Evolutionary conservation across 805 yeast genomes (phyloP), one percentile per base, ranked within the genome.

Genomic region (Candida patagonica): DNA sequence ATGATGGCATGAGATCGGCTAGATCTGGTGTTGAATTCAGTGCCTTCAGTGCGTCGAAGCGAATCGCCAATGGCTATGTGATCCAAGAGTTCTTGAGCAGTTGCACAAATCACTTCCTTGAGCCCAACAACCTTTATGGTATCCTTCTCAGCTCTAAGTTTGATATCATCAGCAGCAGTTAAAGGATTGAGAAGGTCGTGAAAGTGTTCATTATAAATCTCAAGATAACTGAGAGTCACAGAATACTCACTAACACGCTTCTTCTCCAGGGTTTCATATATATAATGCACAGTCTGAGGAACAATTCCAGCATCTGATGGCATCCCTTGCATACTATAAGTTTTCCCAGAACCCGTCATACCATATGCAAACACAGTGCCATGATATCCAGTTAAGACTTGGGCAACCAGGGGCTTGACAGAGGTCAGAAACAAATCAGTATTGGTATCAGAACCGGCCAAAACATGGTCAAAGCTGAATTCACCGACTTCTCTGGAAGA

Each of bases 311-410:
- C 77, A 45, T 77, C 79, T 4, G 20, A 2, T 3, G 19, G 19
- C 4, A 49, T 45, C 23, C 95, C 95, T 46, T 78, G 79, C 94
- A 86, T 86, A 2, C 94, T 74, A 55, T 73, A 78, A 0, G 96
- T 86, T 59, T 86, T 86, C 8, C 96, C 96, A 1, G 94, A 80
- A 0, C 95, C 95, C 0, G 96, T 86, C 86, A 83, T 83, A 26
- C 96, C 96, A 53, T 86, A 86, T 0, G 97, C 96, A 57, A 89
- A 86, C 17, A 46, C 47, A 6, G 49, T 45, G 12, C 47, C 50
- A 26, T 46, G 39, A 58, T 63, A 88, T 0, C 95, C 96, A 12
- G 77, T 78, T 50, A 70, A 68, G 45, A 73, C 76, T 56, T 69
- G 74, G 46, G 54, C 63, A 27, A 70, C 77, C 58, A 71, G 69